Conservation (phyloP, 257 asterid species). For the Fraxinus pennsylvanica region DNA sequence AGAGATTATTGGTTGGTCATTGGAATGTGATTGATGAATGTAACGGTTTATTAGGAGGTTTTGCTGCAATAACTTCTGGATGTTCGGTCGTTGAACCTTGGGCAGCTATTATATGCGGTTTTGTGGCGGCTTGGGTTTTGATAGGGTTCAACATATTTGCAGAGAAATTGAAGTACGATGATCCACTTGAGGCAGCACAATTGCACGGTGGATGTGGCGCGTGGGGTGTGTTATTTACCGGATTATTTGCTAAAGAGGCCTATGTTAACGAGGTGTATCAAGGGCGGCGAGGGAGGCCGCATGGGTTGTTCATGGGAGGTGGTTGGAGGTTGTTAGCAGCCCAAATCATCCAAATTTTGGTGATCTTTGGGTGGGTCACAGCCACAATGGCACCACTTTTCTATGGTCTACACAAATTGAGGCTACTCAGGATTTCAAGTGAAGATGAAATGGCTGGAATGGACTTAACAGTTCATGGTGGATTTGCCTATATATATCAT, state of each 20-base stretch:
- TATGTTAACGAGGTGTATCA: not conserved
- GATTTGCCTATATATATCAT: conserved; percentile 2
- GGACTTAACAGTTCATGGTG: not conserved
- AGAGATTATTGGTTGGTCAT: not conserved
- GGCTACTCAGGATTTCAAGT: not conserved
- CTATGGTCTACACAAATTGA: conserved; percentile 2
- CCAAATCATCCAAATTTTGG: not conserved
- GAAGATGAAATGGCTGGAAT: conserved; percentile 10
- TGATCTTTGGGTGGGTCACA: not conserved
- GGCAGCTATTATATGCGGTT: not conserved
- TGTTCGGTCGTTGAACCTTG: not conserved
- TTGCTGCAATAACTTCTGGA: not conserved
- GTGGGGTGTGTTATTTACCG: not conserved
- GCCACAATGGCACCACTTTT: conserved; percentile 10
- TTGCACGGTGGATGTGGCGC: not conserved
- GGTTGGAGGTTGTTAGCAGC: conserved; percentile 1
- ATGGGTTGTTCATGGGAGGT: conserved; percentile 11
- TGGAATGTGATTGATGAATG: conserved; percentile 8
- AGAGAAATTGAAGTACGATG: not conserved
- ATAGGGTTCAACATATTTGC: conserved; percentile 6
- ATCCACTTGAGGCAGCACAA: not conserved
- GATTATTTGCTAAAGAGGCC: not conserved
- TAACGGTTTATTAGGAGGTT: not conserved
- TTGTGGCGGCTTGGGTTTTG: not conserved
- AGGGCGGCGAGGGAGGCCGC: not conserved